Conservation (phyloP, 108 stramenopile genomes). For the Aurantiochytrium sp. region DNA sequence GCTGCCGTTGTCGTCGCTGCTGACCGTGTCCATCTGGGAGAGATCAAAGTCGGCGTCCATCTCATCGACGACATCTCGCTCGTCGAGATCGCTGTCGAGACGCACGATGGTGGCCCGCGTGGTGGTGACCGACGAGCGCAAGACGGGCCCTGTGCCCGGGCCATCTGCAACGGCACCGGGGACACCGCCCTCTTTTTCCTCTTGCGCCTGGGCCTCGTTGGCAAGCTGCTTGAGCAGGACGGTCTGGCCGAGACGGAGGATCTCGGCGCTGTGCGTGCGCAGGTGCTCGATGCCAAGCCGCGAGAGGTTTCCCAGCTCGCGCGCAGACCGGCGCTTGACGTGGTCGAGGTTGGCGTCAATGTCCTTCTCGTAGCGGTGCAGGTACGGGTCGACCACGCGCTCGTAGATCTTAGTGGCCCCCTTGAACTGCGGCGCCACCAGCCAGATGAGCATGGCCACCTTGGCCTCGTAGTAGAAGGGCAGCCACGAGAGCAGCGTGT, state of each 20-base stretch:
- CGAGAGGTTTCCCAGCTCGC: neutral
- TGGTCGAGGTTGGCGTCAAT: conserved; percentile 15
- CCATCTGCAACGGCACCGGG: no score
- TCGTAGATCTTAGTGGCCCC: conserved; percentile 6
- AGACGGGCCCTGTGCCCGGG: no score
- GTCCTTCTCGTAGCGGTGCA: conserved; percentile 25
- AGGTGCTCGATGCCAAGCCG: neutral
- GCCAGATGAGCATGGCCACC: neutral
- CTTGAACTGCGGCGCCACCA: neutral
- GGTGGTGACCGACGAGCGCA: neutral
- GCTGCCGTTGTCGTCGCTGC: neutral
- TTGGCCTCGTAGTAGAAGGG: conserved; percentile 7
- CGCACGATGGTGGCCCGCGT: neutral
- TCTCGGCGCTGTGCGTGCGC: conserved; percentile 5
- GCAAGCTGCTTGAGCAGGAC: neutral
- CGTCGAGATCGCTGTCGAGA: neutral
- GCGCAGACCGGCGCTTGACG: neutral
- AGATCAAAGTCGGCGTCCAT: neutral
- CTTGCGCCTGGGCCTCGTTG: neutral
- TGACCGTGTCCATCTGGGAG: neutral
- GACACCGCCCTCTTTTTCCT: no score
- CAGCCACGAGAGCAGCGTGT: conserved; percentile 24
- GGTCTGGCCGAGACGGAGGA: neutral
- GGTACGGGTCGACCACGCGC: neutral
- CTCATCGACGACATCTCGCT: neutral